Evolutionary conservation across 2,329 filamentous ascomycete species (phyloP).

Genomic region (Arthrobotrys conoides): DNA sequence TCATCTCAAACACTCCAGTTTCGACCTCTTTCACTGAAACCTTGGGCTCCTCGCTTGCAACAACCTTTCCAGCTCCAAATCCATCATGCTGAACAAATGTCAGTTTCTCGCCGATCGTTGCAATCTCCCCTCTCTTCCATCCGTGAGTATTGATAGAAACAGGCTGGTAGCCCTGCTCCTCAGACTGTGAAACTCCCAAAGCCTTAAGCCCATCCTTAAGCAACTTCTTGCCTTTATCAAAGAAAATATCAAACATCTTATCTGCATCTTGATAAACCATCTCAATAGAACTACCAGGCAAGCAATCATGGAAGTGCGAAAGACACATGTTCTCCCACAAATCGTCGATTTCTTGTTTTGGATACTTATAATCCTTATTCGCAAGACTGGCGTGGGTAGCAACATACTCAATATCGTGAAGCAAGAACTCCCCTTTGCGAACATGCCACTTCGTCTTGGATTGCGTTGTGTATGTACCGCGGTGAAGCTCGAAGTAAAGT

Average conservation of each 20-base stretch:
- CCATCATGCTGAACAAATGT: conserved; percentile 55
- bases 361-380: conserved; percentile 83
- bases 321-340: conserved; percentile 96
- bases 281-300: conserved; percentile 94
- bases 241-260: conserved; percentile 86
- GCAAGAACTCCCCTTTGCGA: conserved; percentile 83
- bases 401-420: conserved; percentile 89
- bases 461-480: conserved; percentile 96
- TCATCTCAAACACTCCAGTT: conserved; percentile 79
- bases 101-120: conserved; percentile 70
- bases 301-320: conserved; percentile 97
- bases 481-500: conserved; percentile 96
- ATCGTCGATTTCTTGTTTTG: conserved; percentile 90
- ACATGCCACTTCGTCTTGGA: conserved; percentile 98
- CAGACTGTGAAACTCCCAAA: conserved; percentile 74
- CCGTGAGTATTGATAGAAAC: conserved; percentile 86
- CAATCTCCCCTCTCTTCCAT: conserved; percentile 83
- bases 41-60: conserved; percentile 65
- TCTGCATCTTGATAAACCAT: conserved; percentile 99
- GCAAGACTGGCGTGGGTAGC: conserved; percentile 87
- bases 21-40: conserved; percentile 72
- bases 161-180: conserved; percentile 68
- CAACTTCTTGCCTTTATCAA: conserved; percentile 80
- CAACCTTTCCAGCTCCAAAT: conserved; percentile 45
- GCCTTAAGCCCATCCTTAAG: conserved; percentile 78